Conservation (phyloP, 2,329 filamentous ascomycete genomes). For the Neonectria sp. region DNA sequence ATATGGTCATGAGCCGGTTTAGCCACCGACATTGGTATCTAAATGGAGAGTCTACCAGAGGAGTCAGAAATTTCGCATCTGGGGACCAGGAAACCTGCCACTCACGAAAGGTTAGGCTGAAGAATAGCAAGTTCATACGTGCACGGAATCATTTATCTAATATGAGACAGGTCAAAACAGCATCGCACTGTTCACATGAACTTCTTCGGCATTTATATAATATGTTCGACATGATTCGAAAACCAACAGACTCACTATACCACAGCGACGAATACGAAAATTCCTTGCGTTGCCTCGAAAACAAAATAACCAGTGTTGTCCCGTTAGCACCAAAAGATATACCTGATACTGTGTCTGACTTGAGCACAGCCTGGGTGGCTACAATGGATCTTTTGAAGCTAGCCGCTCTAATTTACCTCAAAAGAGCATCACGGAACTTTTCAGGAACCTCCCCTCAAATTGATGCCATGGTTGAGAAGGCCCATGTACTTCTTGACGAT, state of each 20-base stretch:
- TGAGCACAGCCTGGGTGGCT: slow-evolving; percentile 13
- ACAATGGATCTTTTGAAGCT: slow-evolving; percentile 15
- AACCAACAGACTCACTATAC: slow-evolving; percentile 13
- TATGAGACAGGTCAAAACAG: slow-evolving; percentile 13
- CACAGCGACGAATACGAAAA: slow-evolving; percentile 14
- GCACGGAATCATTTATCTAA: slow-evolving; percentile 12
- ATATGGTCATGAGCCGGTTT: slow-evolving; percentile 13
- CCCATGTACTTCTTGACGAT: slow-evolving; percentile 14
- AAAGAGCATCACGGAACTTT: slow-evolving; percentile 13
- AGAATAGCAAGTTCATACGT: slow-evolving; percentile 11
- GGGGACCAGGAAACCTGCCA: slow-evolving; percentile 9
- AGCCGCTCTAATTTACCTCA: slow-evolving; percentile 14
- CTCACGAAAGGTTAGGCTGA: slow-evolving; percentile 13
- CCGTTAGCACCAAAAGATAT: slow-evolving; percentile 12
- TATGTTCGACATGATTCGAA: slow-evolving; percentile 15
- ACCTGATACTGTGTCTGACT: slow-evolving; percentile 10
- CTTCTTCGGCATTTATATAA: slow-evolving; percentile 14
- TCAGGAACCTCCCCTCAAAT: slow-evolving; percentile 14
- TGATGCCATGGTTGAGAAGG: slow-evolving; percentile 13
- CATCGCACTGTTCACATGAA: slow-evolving; percentile 14
- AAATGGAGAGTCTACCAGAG: slow-evolving; percentile 14
- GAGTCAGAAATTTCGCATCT: slow-evolving; percentile 11
- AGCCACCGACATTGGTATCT: slow-evolving; percentile 14
- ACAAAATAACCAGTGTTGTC: slow-evolving; percentile 14
- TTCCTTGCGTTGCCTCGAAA: slow-evolving; percentile 14